These are phyloP conservation scores for Phoma sp. DNA, from an alignment of 2,329 filamentous ascomycete species.

Conservation along the genomic window DNA sequence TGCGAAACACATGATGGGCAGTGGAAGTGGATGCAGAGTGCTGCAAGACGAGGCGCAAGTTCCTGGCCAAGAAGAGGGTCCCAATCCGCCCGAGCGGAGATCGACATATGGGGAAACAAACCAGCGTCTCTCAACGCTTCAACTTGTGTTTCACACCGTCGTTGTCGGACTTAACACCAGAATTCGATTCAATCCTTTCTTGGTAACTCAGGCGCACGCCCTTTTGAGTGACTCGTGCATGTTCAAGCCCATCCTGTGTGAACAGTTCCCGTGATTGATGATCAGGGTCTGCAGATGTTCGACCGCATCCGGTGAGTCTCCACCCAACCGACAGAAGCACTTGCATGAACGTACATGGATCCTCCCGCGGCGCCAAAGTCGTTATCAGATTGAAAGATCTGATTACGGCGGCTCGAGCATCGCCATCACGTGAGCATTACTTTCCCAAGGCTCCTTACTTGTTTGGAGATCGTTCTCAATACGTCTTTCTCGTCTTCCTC, in stretches of 20 bases:
- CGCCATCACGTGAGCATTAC: background rate
- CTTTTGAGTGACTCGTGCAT: background rate
- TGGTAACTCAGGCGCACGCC: background rate
- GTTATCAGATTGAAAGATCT: background rate
- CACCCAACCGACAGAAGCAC: constrained; percentile 9
- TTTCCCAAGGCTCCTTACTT: too few species aligned
- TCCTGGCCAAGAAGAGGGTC: constrained; percentile 26
- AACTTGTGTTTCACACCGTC: constrained; percentile 14
- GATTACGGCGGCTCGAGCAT: too few species aligned
- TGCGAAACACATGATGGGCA: constrained; percentile 18
- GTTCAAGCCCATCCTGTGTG: background rate
- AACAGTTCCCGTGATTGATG: background rate
- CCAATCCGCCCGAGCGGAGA: constrained; percentile 15
- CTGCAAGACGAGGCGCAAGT: constrained; percentile 23
- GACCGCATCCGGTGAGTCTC: constrained; percentile 18
- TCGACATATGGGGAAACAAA: constrained; percentile 25
- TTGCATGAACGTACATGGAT: constrained; percentile 13
- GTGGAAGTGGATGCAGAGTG: constrained; percentile 16
- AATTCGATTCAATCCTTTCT: background rate
- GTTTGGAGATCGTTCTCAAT: background rate
- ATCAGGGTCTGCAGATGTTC: background rate
- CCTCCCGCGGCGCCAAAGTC: constrained; percentile 4
- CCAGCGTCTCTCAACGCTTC: constrained; percentile 10
- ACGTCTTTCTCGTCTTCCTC: background rate
- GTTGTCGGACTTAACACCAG: constrained; percentile 10